A percentile compares a stretch with the other conserved stretches of the same genome.
Evolutionary conservation across 805 yeast genomes (phyloP).

Genomic region (Cyberlindnera veronae): DNA sequence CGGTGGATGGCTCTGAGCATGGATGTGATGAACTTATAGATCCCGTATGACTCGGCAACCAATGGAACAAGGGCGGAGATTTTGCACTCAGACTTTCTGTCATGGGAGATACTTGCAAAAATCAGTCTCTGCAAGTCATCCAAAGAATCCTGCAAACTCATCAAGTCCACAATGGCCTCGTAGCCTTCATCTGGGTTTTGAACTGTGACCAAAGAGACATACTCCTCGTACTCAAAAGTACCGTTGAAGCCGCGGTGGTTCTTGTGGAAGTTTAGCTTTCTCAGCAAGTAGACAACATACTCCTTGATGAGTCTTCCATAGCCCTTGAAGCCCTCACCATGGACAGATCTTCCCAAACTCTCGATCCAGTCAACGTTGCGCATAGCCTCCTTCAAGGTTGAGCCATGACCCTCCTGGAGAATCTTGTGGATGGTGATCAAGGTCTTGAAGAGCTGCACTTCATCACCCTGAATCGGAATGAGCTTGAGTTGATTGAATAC

Average conservation of each 20-base stretch:
- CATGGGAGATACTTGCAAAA: conserved; percentile 64
- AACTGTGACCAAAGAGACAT: conserved; percentile 79
- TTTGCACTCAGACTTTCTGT: conserved; percentile 66
- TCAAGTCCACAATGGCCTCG: conserved; percentile 80
- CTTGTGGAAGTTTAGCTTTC: conserved; percentile 78
- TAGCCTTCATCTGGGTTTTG: conserved; percentile 96
- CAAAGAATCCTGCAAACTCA: conserved; percentile 80
- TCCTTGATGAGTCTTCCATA: conserved; percentile 75
- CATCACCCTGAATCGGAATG: conserved; percentile 77
- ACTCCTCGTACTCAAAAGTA: conserved; percentile 93
- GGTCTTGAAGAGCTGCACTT: conserved; percentile 81
- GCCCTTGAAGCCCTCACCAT: conserved; percentile 40
- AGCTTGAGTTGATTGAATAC: conserved; percentile 83
- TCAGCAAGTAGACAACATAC: conserved; percentile 65
- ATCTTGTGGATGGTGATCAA: conserved; percentile 85
- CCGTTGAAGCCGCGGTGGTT: conserved; percentile 90
- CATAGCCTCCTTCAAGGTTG: conserved; percentile 75
- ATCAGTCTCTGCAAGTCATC: conserved; percentile 75
- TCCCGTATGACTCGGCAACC: conserved; percentile 89
- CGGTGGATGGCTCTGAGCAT: conserved; percentile 88
- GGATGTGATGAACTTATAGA: conserved; percentile 81
- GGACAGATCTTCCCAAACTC: conserved; percentile 56
- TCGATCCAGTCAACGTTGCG: conserved; percentile 75
- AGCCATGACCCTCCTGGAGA: conserved; percentile 96
- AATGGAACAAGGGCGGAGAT: conserved; percentile 86